These are phyloP conservation scores for Euphorbia lathyris DNA, from an alignment of 345 rosid species.

Conservation along the genomic window DNA sequence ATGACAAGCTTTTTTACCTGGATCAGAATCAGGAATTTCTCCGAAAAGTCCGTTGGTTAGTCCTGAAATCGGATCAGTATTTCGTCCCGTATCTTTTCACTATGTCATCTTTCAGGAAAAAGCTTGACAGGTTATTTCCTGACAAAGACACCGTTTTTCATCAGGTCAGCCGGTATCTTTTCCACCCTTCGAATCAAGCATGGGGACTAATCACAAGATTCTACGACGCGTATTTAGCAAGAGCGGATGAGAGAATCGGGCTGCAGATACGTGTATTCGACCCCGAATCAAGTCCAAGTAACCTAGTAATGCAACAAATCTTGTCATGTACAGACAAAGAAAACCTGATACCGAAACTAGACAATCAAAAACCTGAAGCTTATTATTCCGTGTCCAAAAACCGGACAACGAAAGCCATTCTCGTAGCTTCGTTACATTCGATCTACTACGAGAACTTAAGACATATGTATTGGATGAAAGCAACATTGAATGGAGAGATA, in stretches of 20 bases:
- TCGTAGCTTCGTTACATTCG: conserved; percentile 16
- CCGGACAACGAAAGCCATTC: conserved; percentile 11
- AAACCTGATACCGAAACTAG: conserved; percentile 10
- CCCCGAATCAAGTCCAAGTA: background rate
- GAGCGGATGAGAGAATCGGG: conserved; percentile 20
- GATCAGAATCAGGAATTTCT: conserved; percentile 13
- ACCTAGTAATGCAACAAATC: conserved; percentile 13
- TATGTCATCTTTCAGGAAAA: conserved; percentile 6
- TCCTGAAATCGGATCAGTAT: conserved; percentile 19
- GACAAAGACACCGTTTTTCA: conserved; percentile 16
- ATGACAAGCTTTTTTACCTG: conserved; percentile 15
- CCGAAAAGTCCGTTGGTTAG: conserved; percentile 13
- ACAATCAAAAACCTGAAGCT: background rate
- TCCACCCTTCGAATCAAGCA: conserved; percentile 20
- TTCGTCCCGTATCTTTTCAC: conserved; percentile 19
- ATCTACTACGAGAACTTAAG: conserved; percentile 14
- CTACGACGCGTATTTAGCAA: conserved; percentile 15
- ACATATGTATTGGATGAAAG: conserved; percentile 13
- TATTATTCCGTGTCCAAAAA: background rate
- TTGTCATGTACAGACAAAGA: conserved; percentile 8
- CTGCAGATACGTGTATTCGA: conserved; percentile 20
- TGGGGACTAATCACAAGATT: conserved; percentile 26
- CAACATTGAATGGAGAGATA: conserved; percentile 21
- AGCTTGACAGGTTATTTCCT: conserved; percentile 15
- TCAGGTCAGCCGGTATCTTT: conserved; percentile 11